Evolutionary conservation across 257 asterid species (phyloP), one percentile per base, ranked within the genome.

Genomic region (Parsonsia alboflavescens): DNA sequence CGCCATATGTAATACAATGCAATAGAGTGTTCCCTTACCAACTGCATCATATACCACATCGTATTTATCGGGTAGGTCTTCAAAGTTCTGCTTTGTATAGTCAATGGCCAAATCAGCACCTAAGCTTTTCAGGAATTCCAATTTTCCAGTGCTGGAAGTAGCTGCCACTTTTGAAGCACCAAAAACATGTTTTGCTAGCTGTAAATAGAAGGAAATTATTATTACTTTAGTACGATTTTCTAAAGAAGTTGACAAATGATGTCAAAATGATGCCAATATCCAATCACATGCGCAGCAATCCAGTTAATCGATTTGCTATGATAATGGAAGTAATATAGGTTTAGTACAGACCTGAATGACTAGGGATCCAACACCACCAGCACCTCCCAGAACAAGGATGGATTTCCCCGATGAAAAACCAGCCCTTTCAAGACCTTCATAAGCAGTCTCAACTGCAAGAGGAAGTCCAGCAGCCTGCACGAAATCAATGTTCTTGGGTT

Each of bases 291-390:
- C 41, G 70, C 72, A 44, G 72, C 39, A 44, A 30, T 28, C 61
- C 73, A 70, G 52, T 53, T 52, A 3, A 22, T 57, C 5, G 6
- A 3, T 57, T 57, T 24, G 9, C 36, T 57, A 24, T 22, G 6
- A 3, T 22, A 57, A 22, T 17, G 15, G 36, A 57, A 22, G 16
- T 10, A 22, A 57, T 10, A 5, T 17, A 22, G n/a, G 58, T n/a
- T 62, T 3, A 12, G 10, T 6, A 33, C 19, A 16, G 33, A 91
- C 98, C 97, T 92, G 98, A 82, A 94, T 87, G 41, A 85, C 97
- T 0, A 91, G 88, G 70, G 97, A 88, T 65, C 98, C 98, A 79
- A 91, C 97, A 22, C 97, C 97, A 24, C 98, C 98, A 22, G 98
- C 98, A 8, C 98, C 98, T 19, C 98, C 98, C 58, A 94, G 89